Conservation (phyloP, 2,329 filamentous ascomycete species). For the Monosporascus sp. region DNA sequence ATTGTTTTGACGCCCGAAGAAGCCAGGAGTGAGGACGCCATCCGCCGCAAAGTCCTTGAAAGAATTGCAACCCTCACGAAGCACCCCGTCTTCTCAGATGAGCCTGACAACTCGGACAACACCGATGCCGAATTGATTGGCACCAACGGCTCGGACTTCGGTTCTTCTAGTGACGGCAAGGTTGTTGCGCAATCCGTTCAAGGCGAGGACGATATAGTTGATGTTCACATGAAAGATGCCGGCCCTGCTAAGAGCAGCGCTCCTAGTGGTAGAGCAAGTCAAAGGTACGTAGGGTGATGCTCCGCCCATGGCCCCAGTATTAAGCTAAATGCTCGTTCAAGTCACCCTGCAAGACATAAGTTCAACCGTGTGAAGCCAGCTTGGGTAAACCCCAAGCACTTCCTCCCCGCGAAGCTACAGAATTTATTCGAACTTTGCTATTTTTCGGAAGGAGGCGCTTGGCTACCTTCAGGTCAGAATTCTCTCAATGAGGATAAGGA, state of each 20-base stretch:
- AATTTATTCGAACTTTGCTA: constrained; percentile 75
- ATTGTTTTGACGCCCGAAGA: constrained; percentile 73
- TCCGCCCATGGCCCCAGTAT: background rate
- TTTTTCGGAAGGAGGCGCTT: constrained; percentile 49
- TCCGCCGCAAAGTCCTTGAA: constrained; percentile 74
- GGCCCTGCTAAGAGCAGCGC: constrained; percentile 28
- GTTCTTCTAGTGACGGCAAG: constrained; percentile 63
- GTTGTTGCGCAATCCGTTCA: constrained; percentile 74
- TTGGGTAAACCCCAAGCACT: constrained; percentile 47
- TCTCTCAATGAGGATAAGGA: constrained; percentile 52
- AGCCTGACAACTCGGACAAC: constrained; percentile 43
- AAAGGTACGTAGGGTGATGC: constrained; percentile 20
- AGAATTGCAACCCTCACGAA: constrained; percentile 74
- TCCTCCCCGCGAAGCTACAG: constrained; percentile 58
- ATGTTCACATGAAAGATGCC: constrained; percentile 76
- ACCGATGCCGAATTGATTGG: constrained; percentile 65
- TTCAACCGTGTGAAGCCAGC: constrained; percentile 47
- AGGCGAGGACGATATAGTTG: constrained; percentile 85
- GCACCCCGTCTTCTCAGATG: constrained; percentile 52
- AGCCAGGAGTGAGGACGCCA: constrained; percentile 58
- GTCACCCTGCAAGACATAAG: constrained; percentile 21
- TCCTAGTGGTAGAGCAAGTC: constrained; percentile 8
- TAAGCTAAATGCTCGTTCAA: constrained; percentile 26
- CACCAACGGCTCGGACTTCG: constrained; percentile 54
- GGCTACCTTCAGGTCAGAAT: constrained; percentile 67